phyloP scores from a whole-genome alignment of 2,329 filamentous ascomycete genomes.

The Leptodontidium sp. region DNA sequence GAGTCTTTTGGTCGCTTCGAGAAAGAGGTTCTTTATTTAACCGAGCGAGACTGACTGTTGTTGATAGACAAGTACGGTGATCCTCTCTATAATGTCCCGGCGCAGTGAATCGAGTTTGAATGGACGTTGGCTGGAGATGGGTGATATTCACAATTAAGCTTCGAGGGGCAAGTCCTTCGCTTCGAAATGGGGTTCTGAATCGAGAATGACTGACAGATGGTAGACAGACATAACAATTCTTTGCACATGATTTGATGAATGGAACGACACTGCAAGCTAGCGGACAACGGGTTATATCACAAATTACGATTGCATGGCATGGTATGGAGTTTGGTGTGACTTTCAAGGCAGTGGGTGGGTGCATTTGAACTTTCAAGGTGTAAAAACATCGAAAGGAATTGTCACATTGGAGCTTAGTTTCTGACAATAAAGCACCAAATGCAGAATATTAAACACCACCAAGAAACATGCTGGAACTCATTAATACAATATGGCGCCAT shows the following conservation, averaged over 20 bases:
- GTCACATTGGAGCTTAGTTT: background rate
- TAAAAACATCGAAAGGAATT: background rate
- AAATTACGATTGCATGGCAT: background rate
- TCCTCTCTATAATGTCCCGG: constrained; percentile 5
- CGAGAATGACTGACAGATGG: background rate
- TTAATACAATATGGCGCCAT: background rate
- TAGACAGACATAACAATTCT: background rate
- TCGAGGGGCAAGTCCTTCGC: background rate
- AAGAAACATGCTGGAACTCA: background rate
- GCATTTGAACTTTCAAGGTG: background rate
- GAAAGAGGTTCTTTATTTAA: background rate
- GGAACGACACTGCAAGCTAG: background rate
- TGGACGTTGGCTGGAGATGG: background rate
- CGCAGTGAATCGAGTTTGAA: background rate
- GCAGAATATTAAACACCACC: background rate
- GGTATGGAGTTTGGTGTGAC: constrained; percentile 6
- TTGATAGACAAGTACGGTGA: constrained; percentile 21
- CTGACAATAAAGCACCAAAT: background rate
- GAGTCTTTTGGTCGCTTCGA: constrained; percentile 32
- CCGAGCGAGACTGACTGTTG: constrained; percentile 45
- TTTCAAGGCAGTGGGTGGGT: background rate
- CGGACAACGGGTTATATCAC: background rate
- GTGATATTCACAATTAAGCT: background rate
- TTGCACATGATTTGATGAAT: background rate
- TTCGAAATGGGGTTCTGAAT: background rate